These are phyloP conservation scores for Aspergillus sclerotioniger DNA, from an alignment of 495 filamentous ascomycete genomes.

Conservation along the genomic window DNA sequence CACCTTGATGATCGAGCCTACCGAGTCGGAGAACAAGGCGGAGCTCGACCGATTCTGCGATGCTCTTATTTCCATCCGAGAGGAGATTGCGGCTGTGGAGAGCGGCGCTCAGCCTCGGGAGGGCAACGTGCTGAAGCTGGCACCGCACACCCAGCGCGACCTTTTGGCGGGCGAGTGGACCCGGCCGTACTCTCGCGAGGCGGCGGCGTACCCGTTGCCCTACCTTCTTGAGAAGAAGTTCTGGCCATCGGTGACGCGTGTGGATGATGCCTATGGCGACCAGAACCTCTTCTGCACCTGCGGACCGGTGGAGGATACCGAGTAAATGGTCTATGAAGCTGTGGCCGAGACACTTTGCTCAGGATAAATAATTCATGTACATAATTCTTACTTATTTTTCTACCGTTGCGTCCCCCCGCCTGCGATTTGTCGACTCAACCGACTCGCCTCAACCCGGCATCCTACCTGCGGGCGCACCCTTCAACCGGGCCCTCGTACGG, in stretches of 20 bases:
- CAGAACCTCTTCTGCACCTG: slow-evolving; percentile 95
- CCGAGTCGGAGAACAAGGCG: slow-evolving; percentile 88
- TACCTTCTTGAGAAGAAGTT: slow-evolving; percentile 97
- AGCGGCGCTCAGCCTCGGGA: slow-evolving; percentile 72
- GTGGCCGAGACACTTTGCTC: too few species aligned
- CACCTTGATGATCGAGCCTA: slow-evolving; percentile 98
- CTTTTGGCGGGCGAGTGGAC: slow-evolving; percentile 70
- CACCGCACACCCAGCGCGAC: slow-evolving; percentile 85
- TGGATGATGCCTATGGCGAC: slow-evolving; percentile 92
- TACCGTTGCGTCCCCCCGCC: too few species aligned
- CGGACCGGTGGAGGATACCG: slow-evolving; percentile 65
- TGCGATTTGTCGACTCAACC: too few species aligned
- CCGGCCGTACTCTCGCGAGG: slow-evolving; percentile 73
- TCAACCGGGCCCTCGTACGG: too few species aligned
- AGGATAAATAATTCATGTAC: too few species aligned
- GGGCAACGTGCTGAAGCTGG: slow-evolving; percentile 89
- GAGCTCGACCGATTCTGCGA: slow-evolving; percentile 96
- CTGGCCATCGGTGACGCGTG: slow-evolving; percentile 86
- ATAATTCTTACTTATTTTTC: too few species aligned
- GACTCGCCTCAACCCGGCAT: too few species aligned
- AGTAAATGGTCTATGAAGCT: slow-evolving; percentile 23
- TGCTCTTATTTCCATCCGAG: slow-evolving; percentile 83
- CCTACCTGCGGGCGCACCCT: too few species aligned
- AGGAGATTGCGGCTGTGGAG: slow-evolving; percentile 84
- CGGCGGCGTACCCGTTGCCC: slow-evolving; percentile 83